Evolutionary conservation across 2,329 filamentous ascomycete genomes (phyloP), one percentile per base, ranked within the genome.

Genomic region (Cladophialophora psammophila): DNA sequence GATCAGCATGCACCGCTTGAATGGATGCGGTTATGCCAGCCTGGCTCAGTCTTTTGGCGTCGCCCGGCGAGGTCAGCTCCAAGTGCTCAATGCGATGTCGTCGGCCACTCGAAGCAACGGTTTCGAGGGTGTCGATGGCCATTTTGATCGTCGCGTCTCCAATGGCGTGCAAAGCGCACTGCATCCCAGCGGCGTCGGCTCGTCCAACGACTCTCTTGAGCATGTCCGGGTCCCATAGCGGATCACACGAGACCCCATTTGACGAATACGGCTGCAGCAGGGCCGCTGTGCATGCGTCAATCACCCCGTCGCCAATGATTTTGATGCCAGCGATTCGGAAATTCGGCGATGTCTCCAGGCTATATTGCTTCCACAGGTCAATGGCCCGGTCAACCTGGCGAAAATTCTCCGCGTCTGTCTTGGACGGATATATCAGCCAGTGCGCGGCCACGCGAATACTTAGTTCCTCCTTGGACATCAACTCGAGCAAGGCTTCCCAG

Each of bases 51-150:
- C 82, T 73, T 56, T 75, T 78, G 1, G 82, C 83, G 67, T 85
- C 83, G 66, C 80, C 78, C 0, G 81, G 80, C 0, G 80, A 77
- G 0, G 81, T 82, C 64, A 85, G 74, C 68, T 85, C 83, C 10
- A 85, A 76, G 73, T 85, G 83, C 71, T 85, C 83, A 67, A 85
- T 84, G 55, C 83, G 78, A 67, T 84, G 83, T 26, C 83, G 77
- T 52, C 79, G 78, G 18, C 77, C 78, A 3, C 79, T 79, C 1
- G 77, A 77, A 26, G 73, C 72, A 26, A 79, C 78, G 32, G 79
- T 66, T 15, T 81, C 79, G 7, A 85, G 75, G 1, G 78, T 77
- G 57, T 84, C 78, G 69, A 85, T 80, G 13, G 82, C 81, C 60
- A 80, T 79, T 40, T 77, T 76, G 2, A 84, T 77, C 3, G 83